Base-by-base conservation (phyloP, 495 filamentous ascomycete species). In the Xylaria nigripes region DNA sequence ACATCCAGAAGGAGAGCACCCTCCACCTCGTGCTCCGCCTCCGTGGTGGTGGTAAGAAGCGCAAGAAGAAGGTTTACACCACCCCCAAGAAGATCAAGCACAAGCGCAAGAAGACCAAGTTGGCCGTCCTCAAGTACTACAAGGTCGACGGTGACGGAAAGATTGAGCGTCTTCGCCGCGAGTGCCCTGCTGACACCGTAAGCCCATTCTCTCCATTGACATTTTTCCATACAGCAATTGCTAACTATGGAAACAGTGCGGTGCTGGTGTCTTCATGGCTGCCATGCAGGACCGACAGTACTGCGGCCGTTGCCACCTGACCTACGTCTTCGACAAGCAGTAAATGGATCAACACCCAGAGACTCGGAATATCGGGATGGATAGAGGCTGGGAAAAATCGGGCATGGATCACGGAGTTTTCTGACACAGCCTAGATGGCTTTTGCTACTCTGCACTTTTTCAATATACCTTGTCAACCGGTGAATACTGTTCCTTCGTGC, bases 51-150 rank as follows among this genome's bases (percentile, higher is more conserved):
- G 89, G 76, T 69, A 98, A 98, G 89, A 98, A 98, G 89, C 80
- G 93, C 66, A 98, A 98, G 88, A 98, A 98, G 92, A 98, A 98
- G 90, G 93, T 98, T 55, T 98, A 98, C 84, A 96, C 88, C 69
- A 98, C 94, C 65, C 93, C 93, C 70, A 98, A 98, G 91, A 98
- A 98, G 87, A 98, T 98, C 86, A 98, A 98, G 91, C 93, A 98
- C 81, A 98, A 97, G 88, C 85, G 90, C 79, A 97, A 96, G 87
- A 84, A 84, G 90, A 95, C 87, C 81, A 98, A 98, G 85, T 82
- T 98, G 68, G 94, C 93, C 62, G 90, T 98, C 65, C 90, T 98
- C 69, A 98, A 98, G 86, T 98, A 96, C 89, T 98, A 97, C 87
- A 98, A 98, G 85, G 93, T 98, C 63, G 94, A 97, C 72, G 86